Evolutionary conservation across 1,284 basidiomycete genomes (phyloP).

Genomic region (Anthracocystis panici-leucophaei): DNA sequence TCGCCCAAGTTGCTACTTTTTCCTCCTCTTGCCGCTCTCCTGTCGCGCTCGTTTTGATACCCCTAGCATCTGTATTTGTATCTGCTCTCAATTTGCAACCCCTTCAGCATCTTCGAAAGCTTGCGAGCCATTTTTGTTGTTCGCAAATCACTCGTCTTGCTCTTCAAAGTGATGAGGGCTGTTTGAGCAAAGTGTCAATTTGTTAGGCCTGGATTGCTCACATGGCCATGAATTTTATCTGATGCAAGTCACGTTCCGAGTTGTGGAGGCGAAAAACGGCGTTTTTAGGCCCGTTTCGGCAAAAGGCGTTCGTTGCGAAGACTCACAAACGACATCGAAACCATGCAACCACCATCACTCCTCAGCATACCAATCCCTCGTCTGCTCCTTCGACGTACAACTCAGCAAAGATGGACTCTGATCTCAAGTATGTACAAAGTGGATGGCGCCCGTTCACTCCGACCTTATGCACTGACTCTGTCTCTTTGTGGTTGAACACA

Average conservation of each 20-base stretch:
- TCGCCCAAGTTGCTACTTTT: background rate
- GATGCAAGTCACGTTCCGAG: background rate
- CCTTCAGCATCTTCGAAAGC: background rate
- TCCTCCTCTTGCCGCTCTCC: background rate
- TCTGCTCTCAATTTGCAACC: conserved; percentile 6
- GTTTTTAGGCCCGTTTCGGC: conserved; percentile 15
- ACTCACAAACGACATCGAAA: conserved; percentile 25
- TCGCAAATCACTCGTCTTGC: background rate
- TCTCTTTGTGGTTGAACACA: background rate
- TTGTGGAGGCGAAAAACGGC: conserved; percentile 14
- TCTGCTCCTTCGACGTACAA: background rate
- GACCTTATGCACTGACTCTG: background rate
- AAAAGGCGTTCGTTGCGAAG: conserved; percentile 14
- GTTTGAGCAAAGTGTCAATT: too few relatives aligned
- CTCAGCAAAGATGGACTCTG: conserved; percentile 35
- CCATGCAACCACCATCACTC: too few relatives aligned
- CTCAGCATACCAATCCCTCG: background rate
- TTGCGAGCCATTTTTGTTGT: background rate
- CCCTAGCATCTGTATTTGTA: conserved; percentile 39
- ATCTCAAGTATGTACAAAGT: conserved; percentile 36
- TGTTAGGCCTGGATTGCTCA: too few relatives aligned
- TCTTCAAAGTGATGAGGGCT: background rate
- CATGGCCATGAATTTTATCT: too few relatives aligned
- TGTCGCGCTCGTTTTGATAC: background rate
- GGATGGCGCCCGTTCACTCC: background rate